These are phyloP conservation scores for Schoenoplectus tabernaemontani DNA, from an alignment of 202 grass and related monocot species.

Conservation along the genomic window DNA sequence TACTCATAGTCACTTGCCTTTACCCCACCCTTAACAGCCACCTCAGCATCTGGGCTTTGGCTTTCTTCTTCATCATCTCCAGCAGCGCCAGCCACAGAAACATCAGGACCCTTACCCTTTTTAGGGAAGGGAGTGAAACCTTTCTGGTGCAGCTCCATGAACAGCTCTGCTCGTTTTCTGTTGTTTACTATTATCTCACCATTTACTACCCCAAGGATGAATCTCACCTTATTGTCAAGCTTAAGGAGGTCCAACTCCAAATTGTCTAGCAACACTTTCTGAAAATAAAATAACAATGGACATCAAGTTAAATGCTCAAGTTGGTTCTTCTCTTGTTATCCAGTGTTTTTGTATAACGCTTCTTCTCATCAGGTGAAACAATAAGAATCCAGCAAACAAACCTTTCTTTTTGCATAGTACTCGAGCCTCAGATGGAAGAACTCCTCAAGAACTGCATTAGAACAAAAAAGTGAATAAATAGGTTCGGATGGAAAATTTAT, in stretches of 20 bases:
- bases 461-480: background rate
- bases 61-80: conserved; percentile 45
- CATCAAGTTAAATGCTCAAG: background rate
- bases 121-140: conserved; percentile 54
- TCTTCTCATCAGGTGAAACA: background rate
- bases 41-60: conserved; percentile 29
- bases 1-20: conserved; percentile 66
- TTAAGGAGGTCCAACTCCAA: conserved; percentile 53
- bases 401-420: conserved; percentile 73
- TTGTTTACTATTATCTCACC: conserved; percentile 51
- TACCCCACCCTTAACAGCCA: conserved; percentile 7
- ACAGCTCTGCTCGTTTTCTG: conserved; percentile 70
- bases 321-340: background rate
- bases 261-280: conserved; percentile 52
- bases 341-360: background rate
- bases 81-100: conserved; percentile 38
- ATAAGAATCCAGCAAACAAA: background rate
- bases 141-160: conserved; percentile 48
- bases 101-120: conserved; percentile 34
- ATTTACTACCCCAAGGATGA: conserved; percentile 53
- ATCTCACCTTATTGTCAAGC: conserved; percentile 54
- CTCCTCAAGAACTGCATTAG: conserved; percentile 55
- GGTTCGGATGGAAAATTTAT: background rate
- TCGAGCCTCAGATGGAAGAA: conserved; percentile 52
- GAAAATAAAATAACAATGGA: background rate